Base-by-base conservation (phyloP, 352 stramenopile species). In the Chloridella minuta region DNA sequence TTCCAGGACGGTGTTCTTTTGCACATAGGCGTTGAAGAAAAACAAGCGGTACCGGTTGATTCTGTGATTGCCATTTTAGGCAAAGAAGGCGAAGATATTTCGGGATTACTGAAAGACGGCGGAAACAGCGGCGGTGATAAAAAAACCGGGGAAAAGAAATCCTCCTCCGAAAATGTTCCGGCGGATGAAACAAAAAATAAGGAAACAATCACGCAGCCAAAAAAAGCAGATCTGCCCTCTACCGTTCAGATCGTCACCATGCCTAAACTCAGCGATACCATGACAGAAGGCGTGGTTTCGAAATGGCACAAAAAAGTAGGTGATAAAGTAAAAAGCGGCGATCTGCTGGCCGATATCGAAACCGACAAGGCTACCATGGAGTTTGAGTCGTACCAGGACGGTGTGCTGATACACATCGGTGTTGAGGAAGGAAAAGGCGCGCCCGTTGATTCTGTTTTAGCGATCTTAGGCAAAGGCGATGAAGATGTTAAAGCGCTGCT, bases 281-380 rank as follows among this genome's bases (percentile, higher is more conserved):
- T 83, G 51, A 10, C 0, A 22, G n/a, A 83, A 24, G 51, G 51
- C 51, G 23, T 25, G 1, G 4, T 83, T 10, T 0, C 51, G 0
- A 4, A 1, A 4, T 83, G 51, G 51, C 2, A 10, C 0, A 10
- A 10, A 1, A 83, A 83, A 24, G 51, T 10, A 4, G 51, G 51
- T 2, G 51, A 83, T 24, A 2, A 4, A 0, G 10, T 83, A 1
- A 22, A 83, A 22, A 91, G 94, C 0, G 95, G 95, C 28, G 93
- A 97, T 89, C 92, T 97, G 23, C 89, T 98, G 23, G 97, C 93
- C 89, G 92, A 97, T 86, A 93, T 99, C 86, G 95, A 99, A 90
- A 99, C 96, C 16, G 96, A 99, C 91, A 99, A 99, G 90, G 95
- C 96, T 27, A 95, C 95, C 21, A 95, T 98, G 51, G 95, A 98